Evolutionary conservation across 2,329 filamentous ascomycete species (phyloP).

Genomic region (Lasiodiplodia sp.): DNA sequence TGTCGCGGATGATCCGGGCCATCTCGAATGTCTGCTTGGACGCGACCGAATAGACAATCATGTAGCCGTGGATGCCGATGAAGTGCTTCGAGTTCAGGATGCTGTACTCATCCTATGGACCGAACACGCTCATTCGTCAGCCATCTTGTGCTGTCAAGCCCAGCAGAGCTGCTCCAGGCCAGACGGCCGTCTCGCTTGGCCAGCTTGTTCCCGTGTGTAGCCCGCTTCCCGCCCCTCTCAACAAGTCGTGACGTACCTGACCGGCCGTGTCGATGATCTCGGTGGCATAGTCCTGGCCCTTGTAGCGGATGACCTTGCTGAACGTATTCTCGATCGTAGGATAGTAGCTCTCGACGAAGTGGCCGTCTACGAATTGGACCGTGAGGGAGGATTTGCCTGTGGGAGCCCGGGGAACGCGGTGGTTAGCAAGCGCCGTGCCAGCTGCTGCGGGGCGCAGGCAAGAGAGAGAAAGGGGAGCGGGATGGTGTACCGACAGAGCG

Average conservation of each 20-base stretch:
- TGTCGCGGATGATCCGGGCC: conserved; percentile 93
- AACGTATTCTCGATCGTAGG: conserved; percentile 99
- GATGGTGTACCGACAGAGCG: conserved; percentile 78
- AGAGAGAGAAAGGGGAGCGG: conserved; percentile 29
- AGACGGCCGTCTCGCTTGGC: neutral
- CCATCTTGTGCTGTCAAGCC: neutral
- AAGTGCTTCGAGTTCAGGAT: conserved; percentile 99
- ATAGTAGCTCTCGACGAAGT: conserved; percentile 99
- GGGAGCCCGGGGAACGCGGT: conserved; percentile 18
- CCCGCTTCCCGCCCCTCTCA: neutral
- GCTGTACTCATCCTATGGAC: conserved; percentile 89
- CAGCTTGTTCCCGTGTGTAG: neutral
- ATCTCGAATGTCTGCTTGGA: conserved; percentile 96
- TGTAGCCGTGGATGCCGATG: conserved; percentile 98
- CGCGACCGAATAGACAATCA: conserved; percentile 97
- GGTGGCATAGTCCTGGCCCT: conserved; percentile 90
- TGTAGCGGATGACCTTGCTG: conserved; percentile 91
- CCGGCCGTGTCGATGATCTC: conserved; percentile 99
- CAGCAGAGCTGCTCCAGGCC: neutral
- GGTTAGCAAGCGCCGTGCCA: neutral
- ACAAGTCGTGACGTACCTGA: conserved; percentile 67
- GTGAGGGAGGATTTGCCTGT: conserved; percentile 96
- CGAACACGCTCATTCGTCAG: conserved; percentile 35
- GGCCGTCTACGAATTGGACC: conserved; percentile 94
- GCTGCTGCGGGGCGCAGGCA: conserved; percentile 3